phyloP scores from a whole-genome alignment of 257 asterid genomes.

The Forsythia viridissima region DNA sequence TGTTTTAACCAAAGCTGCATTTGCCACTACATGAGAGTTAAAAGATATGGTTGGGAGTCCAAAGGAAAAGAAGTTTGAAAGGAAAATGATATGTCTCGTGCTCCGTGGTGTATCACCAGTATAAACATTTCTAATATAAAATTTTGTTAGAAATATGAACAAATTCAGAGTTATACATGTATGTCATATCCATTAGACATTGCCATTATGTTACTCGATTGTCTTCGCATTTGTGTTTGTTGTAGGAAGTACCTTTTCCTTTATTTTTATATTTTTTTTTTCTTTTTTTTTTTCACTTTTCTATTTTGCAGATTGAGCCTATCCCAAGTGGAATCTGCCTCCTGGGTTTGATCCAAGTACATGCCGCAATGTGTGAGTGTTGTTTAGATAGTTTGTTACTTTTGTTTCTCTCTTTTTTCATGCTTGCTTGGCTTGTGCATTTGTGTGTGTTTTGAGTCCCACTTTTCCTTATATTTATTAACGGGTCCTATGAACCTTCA shows the following conservation, averaged over 20 bases:
- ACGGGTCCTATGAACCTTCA: not conserved
- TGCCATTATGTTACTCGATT: not conserved
- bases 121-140: not conserved
- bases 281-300: conserved; percentile 23
- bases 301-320: conserved; percentile 86
- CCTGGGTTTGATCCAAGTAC: conserved; percentile 98
- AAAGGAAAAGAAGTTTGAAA: not conserved
- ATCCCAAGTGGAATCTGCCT: conserved; percentile 97
- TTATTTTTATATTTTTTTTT: conserved; percentile 32
- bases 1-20: not conserved
- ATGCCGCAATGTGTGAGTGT: conserved; percentile 99
- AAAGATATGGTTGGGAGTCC: conserved; percentile 5
- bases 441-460: not conserved
- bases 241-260: conserved; percentile 18
- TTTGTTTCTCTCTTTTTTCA: conserved; percentile 14
- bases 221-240: not conserved
- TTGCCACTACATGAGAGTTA: not conserved
- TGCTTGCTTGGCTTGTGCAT: conserved; percentile 12
- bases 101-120: not conserved
- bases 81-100: not conserved
- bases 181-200: not conserved
- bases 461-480: not conserved
- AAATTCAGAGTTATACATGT: not conserved
- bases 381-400: conserved; percentile 24
- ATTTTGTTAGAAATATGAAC: not conserved